Evolutionary conservation across 805 yeast genomes (phyloP), one percentile per base, ranked within the genome.

Genomic region (Kodamaea restingae): DNA sequence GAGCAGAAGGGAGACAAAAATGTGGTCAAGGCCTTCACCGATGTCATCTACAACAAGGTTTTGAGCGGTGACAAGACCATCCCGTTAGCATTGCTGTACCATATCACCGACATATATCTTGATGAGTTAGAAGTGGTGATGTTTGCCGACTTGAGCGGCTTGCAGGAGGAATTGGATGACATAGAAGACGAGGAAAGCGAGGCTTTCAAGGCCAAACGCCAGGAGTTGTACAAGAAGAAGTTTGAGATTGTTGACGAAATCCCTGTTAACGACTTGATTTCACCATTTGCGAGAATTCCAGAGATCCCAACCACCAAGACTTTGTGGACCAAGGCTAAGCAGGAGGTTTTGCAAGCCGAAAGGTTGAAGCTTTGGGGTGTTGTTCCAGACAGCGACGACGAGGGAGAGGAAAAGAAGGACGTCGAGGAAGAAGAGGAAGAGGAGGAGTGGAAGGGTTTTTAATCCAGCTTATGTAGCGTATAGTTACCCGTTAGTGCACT

Each of bases 91-190:
- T 72, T 93, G 38, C 81, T 95, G 12, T 78, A 84, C 57, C 98
- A 91, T 65, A 61, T 91, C 29, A 72, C 85, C 44, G 98, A 93
- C 62, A 78, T 93, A 5, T 80, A 78, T 56, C 59, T 85, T 27
- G 97, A 88, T 50, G 98, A 91, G 62, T 63, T 91, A 43, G 95
- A 84, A 53, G 73, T 73, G 45, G 75, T 81, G 2, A 56, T 82
- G 40, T 77, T 76, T 45, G 71, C 65, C 26, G 75, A 69, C 6
- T 54, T 65, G 38, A 69, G 71, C 28, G 73, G 69, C 21, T 65
- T 66, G 30, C 76, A 72, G 17, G 73, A 65, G 7, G 77, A 69
- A 4, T 42, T 47, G 9, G 59, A 52, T 12, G 55, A 49, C 8
- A 46, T 43, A 7, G 52, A 50, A 15, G 47, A 40, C 1, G 52